Base-by-base conservation (phyloP, 805 yeast species). In the Kregervanrija delftensis region DNA sequence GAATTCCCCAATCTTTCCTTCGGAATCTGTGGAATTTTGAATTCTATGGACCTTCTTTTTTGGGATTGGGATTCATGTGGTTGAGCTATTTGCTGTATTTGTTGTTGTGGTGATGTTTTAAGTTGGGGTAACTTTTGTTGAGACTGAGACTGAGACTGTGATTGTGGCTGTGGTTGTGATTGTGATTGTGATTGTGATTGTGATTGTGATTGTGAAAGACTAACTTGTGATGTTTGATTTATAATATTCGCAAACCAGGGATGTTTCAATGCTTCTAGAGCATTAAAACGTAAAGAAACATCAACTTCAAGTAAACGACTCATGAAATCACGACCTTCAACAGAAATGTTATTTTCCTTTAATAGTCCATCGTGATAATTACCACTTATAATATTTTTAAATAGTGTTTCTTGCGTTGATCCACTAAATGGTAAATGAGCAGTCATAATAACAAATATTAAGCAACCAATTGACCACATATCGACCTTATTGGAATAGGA, bases 401-500 rank as follows among this genome's bases (percentile, higher is more conserved):
- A 86, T 56, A 93, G 68, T 49, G 86, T 85, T 12, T 86, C 90
- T 57, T 91, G 98, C 0, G 96, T 87, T 42, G 82, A 75, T 1
- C 97, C 97, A 60, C 91, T 88, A 61, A 93, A 93, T 8, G 99
- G 99, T 49, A 91, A 69, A 71, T 88, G 96, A 0, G 93, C 91
- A 0, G 99, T 91, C 43, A 93, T 64, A 17, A 91, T 79, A 4
- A 93, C 99, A 66, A 89, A 93, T 1, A 89, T 83, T 28, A 93
- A 67, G 63, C 99, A 93, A 0, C 99, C 99, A 45, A 93, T 73
- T 1, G 97, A 88, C 99, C 99, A 93, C 76, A 93, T 87, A 61
- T 93, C 99, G 12, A 93, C 98, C 46, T 86, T 73, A 34, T 85
- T 82, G 2, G 96, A 87, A 58, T 93, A 93, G 40, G 72, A 49